phyloP scores from a whole-genome alignment of 2,329 filamentous ascomycete genomes.

The Talaromyces sp. region DNA sequence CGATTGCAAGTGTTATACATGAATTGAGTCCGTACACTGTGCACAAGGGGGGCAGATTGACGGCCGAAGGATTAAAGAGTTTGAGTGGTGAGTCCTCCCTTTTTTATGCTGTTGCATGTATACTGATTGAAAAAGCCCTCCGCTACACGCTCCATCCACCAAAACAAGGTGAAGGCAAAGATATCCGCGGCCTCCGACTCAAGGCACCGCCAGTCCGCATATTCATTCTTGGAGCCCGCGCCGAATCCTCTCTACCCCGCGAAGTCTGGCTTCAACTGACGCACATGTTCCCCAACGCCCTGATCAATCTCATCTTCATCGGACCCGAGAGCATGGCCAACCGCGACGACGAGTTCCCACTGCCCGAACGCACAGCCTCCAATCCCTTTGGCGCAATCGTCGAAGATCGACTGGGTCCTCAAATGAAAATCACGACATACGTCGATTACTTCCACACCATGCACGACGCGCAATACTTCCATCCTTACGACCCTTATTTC shows the following conservation, averaged over 20 bases:
- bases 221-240: conserved; percentile 89
- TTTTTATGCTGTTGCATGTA: conserved; percentile 20
- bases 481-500: conserved; percentile 96
- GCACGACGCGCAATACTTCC: conserved; percentile 84
- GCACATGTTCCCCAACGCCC: conserved; percentile 90
- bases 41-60: conserved; percentile 70
- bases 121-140: conserved; percentile 57
- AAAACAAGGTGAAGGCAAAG: conserved; percentile 67
- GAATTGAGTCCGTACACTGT: conserved; percentile 91
- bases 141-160: conserved; percentile 92
- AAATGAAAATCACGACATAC: conserved; percentile 95
- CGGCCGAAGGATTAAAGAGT: conserved; percentile 85
- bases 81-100: conserved; percentile 66
- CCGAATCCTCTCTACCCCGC: conserved; percentile 93
- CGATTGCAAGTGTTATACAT: conserved; percentile 85
- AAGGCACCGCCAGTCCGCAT: conserved; percentile 84
- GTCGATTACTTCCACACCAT: conserved; percentile 98
- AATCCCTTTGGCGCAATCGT: conserved; percentile 95
- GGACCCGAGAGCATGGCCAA: conserved; percentile 95
- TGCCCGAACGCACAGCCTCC: conserved; percentile 75
- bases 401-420: conserved; percentile 81
- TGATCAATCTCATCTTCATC: conserved; percentile 89
- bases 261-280: conserved; percentile 91
- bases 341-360: conserved; percentile 85
- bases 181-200: conserved; percentile 74